Base-by-base conservation (phyloP, 768 basidiomycete species). In the Leccinum longicurvipes region DNA sequence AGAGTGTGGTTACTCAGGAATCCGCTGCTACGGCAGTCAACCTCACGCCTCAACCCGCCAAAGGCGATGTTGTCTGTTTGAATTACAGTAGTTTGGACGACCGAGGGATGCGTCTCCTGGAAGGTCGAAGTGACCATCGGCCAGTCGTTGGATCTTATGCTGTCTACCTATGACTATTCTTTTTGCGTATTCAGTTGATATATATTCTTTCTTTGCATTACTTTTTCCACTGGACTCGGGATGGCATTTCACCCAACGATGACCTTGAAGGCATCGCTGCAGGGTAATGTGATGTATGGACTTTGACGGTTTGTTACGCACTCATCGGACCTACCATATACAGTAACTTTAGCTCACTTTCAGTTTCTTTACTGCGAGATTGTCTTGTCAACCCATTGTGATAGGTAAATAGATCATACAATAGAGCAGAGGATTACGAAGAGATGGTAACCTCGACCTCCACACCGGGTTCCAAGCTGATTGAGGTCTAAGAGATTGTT, bases 381-480 rank as follows among this genome's bases (percentile, higher is more conserved):
- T 21, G 19, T 50, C 10, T 46, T 29, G 41, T 49, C 48, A 48
- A 51, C 28, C 11, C 55, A 50, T 54, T 55, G 9, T 54, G 44
- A 55, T 50, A 36, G 31, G 17, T 31, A 44, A 45, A 48, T 29
- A 41, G 12, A 50, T 31, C 21, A 24, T 60, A 58, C 44, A 47
- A 46, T 46, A 51, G 15, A 41, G 19, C 5, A 24, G 14, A 21
- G 10, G 29, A 67, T 74, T 75, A 91, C 63, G 83, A 82, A 60
- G 90, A 93, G 76, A 97, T 96, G 68, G 94, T 97, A 63, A 97
- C 95, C 75, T 97, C 94, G 71, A 98, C 96, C 77, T 99, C 97
- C 60, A 98, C 96, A 77, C 96, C 96, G 62, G 96, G 92, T 79
- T 98, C 97, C 79, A 99, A 83, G 79, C 90, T 93, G 79, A 98